Evolutionary conservation across 2,329 filamentous ascomycete species (phyloP).

Genomic region (Fusarium tupiense): DNA sequence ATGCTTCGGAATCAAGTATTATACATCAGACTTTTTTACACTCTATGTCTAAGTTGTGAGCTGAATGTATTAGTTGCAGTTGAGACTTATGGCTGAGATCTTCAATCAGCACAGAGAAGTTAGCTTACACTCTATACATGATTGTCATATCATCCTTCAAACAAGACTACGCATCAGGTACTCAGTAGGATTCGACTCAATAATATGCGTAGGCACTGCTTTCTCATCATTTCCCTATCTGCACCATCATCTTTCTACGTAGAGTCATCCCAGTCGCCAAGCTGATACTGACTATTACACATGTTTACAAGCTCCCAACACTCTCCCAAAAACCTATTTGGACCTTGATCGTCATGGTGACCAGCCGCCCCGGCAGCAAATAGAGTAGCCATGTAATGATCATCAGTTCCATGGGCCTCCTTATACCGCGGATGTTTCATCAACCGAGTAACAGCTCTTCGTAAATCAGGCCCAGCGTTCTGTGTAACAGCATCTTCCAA

Average conservation of each 20-base stretch:
- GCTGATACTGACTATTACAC: slow-evolving; percentile 68
- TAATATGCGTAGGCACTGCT: no score
- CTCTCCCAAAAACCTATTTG: slow-evolving; percentile 60
- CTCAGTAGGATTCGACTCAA: no score
- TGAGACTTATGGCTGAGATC: no score
- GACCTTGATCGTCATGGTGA: slow-evolving; percentile 56
- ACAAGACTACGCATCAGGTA: no score
- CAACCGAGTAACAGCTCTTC: slow-evolving; percentile 65
- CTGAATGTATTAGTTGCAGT: no score
- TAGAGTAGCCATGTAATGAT: slow-evolving; percentile 73
- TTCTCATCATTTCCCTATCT: background rate
- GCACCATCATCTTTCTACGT: accelerated
- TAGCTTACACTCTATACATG: no score
- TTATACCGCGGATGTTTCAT: slow-evolving; percentile 75
- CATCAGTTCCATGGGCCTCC: slow-evolving; percentile 74
- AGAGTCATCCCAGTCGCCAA: slow-evolving; percentile 49
- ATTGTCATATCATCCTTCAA: no score
- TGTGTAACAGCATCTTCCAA: slow-evolving; percentile 65
- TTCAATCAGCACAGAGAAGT: no score
- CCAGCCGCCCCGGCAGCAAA: slow-evolving; percentile 70
- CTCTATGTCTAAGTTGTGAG: no score
- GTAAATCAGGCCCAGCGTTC: slow-evolving; percentile 56
- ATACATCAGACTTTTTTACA: no score
- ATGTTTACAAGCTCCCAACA: slow-evolving; percentile 73
- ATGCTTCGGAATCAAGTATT: accelerated